phyloP scores from a whole-genome alignment of 2,329 filamentous ascomycete genomes.

The Chalara sp. region DNA sequence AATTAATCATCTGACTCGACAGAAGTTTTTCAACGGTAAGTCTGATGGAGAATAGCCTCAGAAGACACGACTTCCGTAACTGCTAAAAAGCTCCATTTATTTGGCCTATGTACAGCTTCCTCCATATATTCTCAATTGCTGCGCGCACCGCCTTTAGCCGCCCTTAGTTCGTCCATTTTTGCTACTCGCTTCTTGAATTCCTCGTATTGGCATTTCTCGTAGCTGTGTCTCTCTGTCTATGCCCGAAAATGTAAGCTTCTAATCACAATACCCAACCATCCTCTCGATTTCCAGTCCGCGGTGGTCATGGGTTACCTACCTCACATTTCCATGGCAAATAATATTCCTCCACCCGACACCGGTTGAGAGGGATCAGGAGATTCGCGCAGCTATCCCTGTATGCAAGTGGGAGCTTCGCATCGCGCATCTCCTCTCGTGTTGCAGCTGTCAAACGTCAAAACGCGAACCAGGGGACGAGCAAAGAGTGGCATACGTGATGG shows the following conservation, averaged over 20 bases:
- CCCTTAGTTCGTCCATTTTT: slow-evolving; percentile 96
- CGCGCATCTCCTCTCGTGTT: slow-evolving; percentile 88
- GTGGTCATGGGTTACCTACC: slow-evolving; percentile 46
- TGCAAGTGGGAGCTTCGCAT: slow-evolving; percentile 76
- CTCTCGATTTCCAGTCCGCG: not conserved
- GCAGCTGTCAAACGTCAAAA: slow-evolving; percentile 47
- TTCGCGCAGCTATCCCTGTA: slow-evolving; percentile 96
- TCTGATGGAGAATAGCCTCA: no score
- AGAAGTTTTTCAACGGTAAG: no score
- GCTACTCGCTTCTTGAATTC: slow-evolving; percentile 98
- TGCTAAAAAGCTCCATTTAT: no score
- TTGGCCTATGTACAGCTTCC: slow-evolving; percentile 13
- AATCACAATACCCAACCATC: not conserved
- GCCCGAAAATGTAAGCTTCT: not conserved
- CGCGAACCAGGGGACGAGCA: slow-evolving; percentile 5
- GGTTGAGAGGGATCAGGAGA: slow-evolving; percentile 91
- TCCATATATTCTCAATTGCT: slow-evolving; percentile 57
- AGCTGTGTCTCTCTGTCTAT: slow-evolving; percentile 91
- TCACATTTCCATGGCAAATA: slow-evolving; percentile 98
- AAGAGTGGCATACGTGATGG: slow-evolving; percentile 16
- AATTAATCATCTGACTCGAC: no score
- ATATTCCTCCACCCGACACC: slow-evolving; percentile 84
- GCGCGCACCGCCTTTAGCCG: slow-evolving; percentile 73
- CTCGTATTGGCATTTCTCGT: slow-evolving; percentile 98
- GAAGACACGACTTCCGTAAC: no score